Percentiles rank a stretch among this genome's conserved stretches.
These are phyloP conservation scores for Trichothecium sympodiale DNA, from an alignment of 2,329 filamentous ascomycete species.

Conservation along the genomic window DNA sequence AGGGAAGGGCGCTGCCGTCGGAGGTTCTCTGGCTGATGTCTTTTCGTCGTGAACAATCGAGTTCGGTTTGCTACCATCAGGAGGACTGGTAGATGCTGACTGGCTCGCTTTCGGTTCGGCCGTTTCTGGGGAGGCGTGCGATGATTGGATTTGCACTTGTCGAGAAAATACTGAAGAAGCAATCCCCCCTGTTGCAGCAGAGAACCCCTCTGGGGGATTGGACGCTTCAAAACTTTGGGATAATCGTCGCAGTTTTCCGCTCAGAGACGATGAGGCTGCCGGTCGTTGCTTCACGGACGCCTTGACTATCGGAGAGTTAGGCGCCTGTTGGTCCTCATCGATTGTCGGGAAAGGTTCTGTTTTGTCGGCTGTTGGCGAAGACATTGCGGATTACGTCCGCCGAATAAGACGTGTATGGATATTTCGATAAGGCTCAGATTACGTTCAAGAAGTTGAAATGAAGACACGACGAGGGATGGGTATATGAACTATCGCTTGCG, in stretches of 20 bases:
- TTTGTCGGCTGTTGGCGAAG: slow-evolving; percentile 5
- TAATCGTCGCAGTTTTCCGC: slow-evolving; percentile 18
- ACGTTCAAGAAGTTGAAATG: too few relatives aligned
- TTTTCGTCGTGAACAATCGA: slow-evolving; percentile 6
- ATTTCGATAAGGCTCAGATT: too few relatives aligned
- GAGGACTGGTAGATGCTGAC: neutral
- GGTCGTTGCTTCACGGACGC: slow-evolving; percentile 6
- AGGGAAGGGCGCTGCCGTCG: slow-evolving; percentile 32
- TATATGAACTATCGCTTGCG: too few relatives aligned
- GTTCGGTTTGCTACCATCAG: too few relatives aligned
- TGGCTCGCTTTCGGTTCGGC: neutral
- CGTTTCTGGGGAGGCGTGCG: neutral
- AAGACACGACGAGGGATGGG: too few relatives aligned
- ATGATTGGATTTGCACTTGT: slow-evolving; percentile 4
- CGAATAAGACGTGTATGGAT: too few relatives aligned
- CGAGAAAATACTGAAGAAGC: slow-evolving; percentile 26
- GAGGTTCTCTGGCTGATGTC: slow-evolving; percentile 12
- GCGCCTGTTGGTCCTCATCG: slow-evolving; percentile 5
- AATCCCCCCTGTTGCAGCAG: slow-evolving; percentile 33
- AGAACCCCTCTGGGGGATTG: slow-evolving; percentile 33
- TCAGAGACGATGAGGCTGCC: slow-evolving; percentile 19
- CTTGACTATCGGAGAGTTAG: neutral
- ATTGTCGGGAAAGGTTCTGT: slow-evolving; percentile 16
- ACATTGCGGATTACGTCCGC: too few relatives aligned
- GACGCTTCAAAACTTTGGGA: slow-evolving; percentile 32